Base-by-base conservation (phyloP, 192 early-diverging fungal genomes). In the Radiomyces spectabilis region DNA sequence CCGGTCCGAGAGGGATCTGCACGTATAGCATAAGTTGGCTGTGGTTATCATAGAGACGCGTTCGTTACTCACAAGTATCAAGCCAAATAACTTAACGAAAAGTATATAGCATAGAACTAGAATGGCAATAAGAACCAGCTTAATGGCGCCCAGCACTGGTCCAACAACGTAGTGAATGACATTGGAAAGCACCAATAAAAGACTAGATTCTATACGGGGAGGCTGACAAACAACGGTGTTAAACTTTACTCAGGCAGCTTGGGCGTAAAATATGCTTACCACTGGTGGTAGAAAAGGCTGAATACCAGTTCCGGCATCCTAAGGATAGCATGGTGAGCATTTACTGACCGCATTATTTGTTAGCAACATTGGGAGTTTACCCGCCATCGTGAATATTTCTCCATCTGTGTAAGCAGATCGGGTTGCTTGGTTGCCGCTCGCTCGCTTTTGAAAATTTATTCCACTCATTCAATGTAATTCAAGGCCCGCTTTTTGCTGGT, bases 371-470 rank as follows among this genome's bases (percentile, higher is more conserved):
- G 34, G n/a, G 37, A 6, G 55, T 69, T 71, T 80, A 72, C 85
- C 65, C 91, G 82, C 91, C 91, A 93, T 44, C 83, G 80, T 57
- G 89, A 91, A 72, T 79, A 93, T 57, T 93, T 91, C 61, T 90
- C 91, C 91, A 91, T 91, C 13, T 5, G 13, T 35, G 13, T 35
- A 8, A 35, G 33, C n/a, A n/a, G n/a, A n/a, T n/a, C n/a, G n/a
- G n/a, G n/a, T n/a, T n/a, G n/a, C n/a, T n/a, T n/a, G n/a, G n/a
- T n/a, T n/a, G n/a, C n/a, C n/a, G n/a, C n/a, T n/a, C n/a, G n/a
- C n/a, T n/a, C n/a, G n/a, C n/a, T n/a, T n/a, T n/a, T n/a, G n/a
- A n/a, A n/a, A n/a, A n/a, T n/a, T n/a, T n/a, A n/a, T n/a, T n/a
- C n/a, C n/a, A n/a, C n/a, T n/a, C n/a, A n/a, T n/a, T n/a, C n/a